Evolutionary conservation across 352 stramenopile genomes (phyloP), one percentile per base, ranked within the genome.

Genomic region (Globisporangium mamillatum): DNA sequence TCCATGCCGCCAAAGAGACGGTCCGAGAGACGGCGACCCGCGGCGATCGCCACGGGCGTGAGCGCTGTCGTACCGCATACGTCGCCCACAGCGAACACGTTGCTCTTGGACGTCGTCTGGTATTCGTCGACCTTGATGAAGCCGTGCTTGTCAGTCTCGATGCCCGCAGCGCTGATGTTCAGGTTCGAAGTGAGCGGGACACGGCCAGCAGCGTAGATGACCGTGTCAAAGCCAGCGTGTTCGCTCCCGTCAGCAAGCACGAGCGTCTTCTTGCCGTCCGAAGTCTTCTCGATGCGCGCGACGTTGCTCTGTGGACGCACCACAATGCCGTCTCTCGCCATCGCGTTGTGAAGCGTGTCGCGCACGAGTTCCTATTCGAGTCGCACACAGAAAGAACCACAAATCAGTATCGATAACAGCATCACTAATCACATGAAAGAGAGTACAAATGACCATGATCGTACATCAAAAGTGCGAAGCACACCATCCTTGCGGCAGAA

Each of bases 61-160:
- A 97, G 75, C 16, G 82, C 90, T 0, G 74, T 70, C 27, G 88
- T 88, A 41, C 81, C 79, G 56, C 80, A 88, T 27, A 84, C 92
- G 67, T 93, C 77, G 22, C 89, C 90, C 18, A 97, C 73, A 1
- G 90, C 92, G 72, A 88, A 92, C 32, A 97, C 82, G 60, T 87
- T 86, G 14, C 76, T 69, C 18, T 82, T 84, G 38, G 86, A 90
- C 3, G 97, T 99, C 64, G 96, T 86, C 75, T 98, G 84, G 64
- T 90, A 95, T 24, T 97, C 90, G 70, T 98, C 91, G 10, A 97
- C 86, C 52, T 71, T 54, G 67, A 98, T 93, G 63, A 94, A 92
- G 20, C 85, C 85, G 29, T 79, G 71, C 20, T 76, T 59, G 46
- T 94, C 73, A 0, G 79, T 85, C 36, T 82, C 65, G 5, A 98